Percentiles rank a stretch among this genome's conserved stretches.
Evolutionary conservation across 164 flowering plant genomes (phyloP).

Genomic region (Annona cherimola): DNA sequence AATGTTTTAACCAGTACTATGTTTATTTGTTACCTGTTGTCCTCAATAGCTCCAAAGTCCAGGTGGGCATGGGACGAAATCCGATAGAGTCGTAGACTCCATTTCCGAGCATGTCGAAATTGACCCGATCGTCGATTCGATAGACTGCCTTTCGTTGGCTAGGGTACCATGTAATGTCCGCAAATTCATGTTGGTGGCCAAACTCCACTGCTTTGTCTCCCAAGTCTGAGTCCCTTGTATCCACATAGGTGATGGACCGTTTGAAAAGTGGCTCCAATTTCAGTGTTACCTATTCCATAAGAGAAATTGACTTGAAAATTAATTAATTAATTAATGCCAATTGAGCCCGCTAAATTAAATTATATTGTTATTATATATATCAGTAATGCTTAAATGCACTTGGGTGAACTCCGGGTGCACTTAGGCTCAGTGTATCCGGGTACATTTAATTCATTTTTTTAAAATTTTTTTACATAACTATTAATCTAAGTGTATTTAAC

Average conservation of each 20-base stretch:
- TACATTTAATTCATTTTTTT: too few species aligned
- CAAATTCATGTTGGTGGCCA: constrained; percentile 56
- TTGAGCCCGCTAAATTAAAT: too few species aligned
- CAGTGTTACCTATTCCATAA: constrained; percentile 45
- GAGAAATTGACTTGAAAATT: neutral
- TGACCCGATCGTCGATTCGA: constrained; percentile 49
- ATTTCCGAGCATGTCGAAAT: constrained; percentile 35
- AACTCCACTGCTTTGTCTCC: constrained; percentile 37
- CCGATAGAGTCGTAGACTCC: constrained; percentile 37
- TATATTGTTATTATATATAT: too few species aligned
- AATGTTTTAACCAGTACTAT: too few species aligned
- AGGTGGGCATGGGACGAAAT: constrained; percentile 38
- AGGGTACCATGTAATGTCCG: constrained; percentile 33
- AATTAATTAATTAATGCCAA: too few species aligned
- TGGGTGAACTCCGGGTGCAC: too few species aligned
- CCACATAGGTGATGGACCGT: constrained; percentile 40
- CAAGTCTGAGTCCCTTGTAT: constrained; percentile 41
- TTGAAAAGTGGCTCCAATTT: constrained; percentile 57
- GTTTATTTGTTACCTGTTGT: constrained; percentile 31
- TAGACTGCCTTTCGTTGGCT: constrained; percentile 43
- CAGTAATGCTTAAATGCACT: too few species aligned
- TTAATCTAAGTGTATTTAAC: too few species aligned
- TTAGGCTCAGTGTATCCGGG: too few species aligned
- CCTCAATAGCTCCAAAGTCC: constrained; percentile 28
- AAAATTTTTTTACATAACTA: too few species aligned